Base-by-base conservation (phyloP, 2,329 filamentous ascomycete species). In the Elsinoe arachidis region DNA sequence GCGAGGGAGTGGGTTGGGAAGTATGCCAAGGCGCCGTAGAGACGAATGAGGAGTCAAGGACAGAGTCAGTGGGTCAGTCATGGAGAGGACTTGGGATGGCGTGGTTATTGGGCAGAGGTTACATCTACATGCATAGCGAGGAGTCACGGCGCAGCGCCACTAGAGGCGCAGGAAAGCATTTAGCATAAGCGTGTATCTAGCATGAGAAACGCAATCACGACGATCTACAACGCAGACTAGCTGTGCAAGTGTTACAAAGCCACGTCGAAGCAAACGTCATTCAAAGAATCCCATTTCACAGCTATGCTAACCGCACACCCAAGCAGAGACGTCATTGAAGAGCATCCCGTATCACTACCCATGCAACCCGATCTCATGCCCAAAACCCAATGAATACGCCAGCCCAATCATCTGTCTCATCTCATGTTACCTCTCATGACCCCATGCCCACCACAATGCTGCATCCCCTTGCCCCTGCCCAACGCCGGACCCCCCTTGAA, bases 1-100 rank as follows among this genome's bases (percentile, higher is more conserved):
- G 91, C 85, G 6, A 81, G 79, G 71, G 76, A 80, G n/a, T 90
- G 89, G 78, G 86, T 88, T 46, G 78, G 80, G 65, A 81, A 83
- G 64, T 90, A 90, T 70, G 90, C 90, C 23, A 34, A 47, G 33
- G 19, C 23, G 34, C 37, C 44, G 49, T 47, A 53, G 47, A 34
- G 33, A 37, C 7, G 33, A 5, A 5, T 5, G 2, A 11, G 23
- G 3, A 15, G 44, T n/a, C 7, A 35, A 10, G 44, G 19, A 15
- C 9, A 34, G 23, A 15, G 37, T 12, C 30, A 15, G 44, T 10
- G 14, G 12, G 44, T 21, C 30, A 21, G 19, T n/a, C 17, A 23
- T 41, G 11, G 43, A 23, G 19, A 5, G 10, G 23, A 26, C 6
- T 6, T 2, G 3, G 6, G n/a, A 33, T 19, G 15, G 23, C 5